Conservation (phyloP, 306 rosid species). For the Pachyrhizus erosus region DNA sequence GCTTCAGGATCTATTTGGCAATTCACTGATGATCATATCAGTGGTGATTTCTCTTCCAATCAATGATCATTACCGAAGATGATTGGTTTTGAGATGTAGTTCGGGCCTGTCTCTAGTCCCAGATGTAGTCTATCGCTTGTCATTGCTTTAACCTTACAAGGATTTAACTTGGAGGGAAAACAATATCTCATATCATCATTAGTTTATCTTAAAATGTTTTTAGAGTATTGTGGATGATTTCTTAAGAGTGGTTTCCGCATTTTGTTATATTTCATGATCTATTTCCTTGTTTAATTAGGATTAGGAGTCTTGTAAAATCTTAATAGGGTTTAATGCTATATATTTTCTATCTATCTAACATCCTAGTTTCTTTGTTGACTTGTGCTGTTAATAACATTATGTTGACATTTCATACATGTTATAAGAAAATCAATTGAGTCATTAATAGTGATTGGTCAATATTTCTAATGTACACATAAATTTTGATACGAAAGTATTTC, state of each 20-base stretch:
- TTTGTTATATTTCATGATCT: background rate
- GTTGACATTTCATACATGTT: constrained; percentile 1
- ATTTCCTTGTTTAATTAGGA: background rate
- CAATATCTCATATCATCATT: background rate
- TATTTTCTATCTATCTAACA: background rate
- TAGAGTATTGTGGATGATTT: background rate
- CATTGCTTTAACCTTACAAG: background rate
- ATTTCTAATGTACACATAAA: background rate
- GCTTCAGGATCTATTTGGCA: background rate
- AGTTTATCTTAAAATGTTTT: background rate
- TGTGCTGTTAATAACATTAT: background rate
- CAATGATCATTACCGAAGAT: background rate
- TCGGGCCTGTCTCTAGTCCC: background rate
- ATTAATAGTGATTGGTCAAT: constrained; percentile 26
- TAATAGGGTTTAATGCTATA: background rate
- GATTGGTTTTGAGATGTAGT: background rate
- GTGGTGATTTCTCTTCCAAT: background rate
- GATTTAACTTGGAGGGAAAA: background rate
- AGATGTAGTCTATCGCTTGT: background rate
- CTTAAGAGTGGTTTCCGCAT: background rate
- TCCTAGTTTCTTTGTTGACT: background rate
- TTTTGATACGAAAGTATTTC: constrained; percentile 45
- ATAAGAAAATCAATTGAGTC: constrained; percentile 17
- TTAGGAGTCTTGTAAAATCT: background rate
- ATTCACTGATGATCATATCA: background rate